Evolutionary conservation across 1,139 yeast genomes (phyloP), one percentile per base, ranked within the genome.

Genomic region (Saccharomycopsis hybrid): DNA sequence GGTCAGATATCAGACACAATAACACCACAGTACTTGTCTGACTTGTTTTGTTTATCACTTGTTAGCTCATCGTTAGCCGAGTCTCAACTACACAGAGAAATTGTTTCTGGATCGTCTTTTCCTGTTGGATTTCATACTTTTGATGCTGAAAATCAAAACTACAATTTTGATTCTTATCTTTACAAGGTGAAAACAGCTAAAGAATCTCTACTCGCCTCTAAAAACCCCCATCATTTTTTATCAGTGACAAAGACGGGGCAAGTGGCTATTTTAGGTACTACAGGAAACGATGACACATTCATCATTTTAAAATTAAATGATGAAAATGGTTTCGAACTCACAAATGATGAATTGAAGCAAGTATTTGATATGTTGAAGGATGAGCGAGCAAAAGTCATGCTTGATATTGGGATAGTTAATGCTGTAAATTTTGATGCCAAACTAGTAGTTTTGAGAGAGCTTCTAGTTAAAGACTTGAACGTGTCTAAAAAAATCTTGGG

Each of bases 21-120:
- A 41, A 68, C 74, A 11, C 77, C 77, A 1, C 77, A 73, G 54
- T 73, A 71, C 58, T 64, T 70, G 41, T 64, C 73, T 0, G 78
- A 74, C 56, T 61, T 72, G 48, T 72, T 64, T 56, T 62, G 72
- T 52, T 56, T 72, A 32, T 74, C 73, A 0, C 53, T 71, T 39
- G 67, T 73, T 2, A 65, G 69, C 46, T 62, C 73, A 1, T 61
- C 70, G 0, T 62, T 70, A 46, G 55, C 65, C 25, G 78, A 74
- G 55, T 71, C 76, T 31, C 78, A 73, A 58, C 57, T 71, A 37
- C 77, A 73, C 56, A 59, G 78, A 46, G 78, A 74, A 55, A 56
- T 73, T 47, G 71, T 65, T 7, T 71, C 75, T 5, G 77, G 77
- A 0, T 59, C 67, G n/a, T 68, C 76, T 1, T 72, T 65, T 55